A percentile compares a stretch with the other conserved stretches of the same genome.
These are phyloP conservation scores for Gnomoniopsis sp. DNA, from an alignment of 2,329 filamentous ascomycete species.

Conservation along the genomic window DNA sequence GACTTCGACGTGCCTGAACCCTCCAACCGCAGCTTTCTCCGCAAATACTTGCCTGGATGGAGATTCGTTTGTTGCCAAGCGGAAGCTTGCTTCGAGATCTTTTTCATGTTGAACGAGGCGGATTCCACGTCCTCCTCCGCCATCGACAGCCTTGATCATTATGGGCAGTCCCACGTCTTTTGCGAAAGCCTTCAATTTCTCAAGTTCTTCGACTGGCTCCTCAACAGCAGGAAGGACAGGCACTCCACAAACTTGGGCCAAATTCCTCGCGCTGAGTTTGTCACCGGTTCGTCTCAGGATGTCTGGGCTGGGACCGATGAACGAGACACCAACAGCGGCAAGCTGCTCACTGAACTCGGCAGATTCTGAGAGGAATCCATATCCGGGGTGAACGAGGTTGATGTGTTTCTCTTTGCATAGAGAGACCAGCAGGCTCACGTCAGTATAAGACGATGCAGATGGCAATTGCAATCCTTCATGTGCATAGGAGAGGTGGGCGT, in stretches of 20 bases:
- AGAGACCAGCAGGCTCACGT: conserved; percentile 4
- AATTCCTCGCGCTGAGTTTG: conserved; percentile 12
- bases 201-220: background rate
- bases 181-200: background rate
- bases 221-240: conserved; percentile 1
- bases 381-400: conserved; percentile 10
- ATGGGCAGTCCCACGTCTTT: conserved; percentile 2
- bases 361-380: conserved; percentile 12
- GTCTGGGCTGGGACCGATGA: conserved; percentile 6
- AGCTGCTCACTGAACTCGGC: conserved; percentile 8
- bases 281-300: conserved; percentile 7
- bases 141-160: conserved; percentile 58
- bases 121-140: conserved; percentile 59
- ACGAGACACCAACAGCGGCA: background rate
- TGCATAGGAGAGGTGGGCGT: conserved; percentile 50
- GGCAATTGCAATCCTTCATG: conserved; percentile 46
- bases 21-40: background rate
- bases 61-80: conserved; percentile 53
- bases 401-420: conserved; percentile 8
- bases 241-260: conserved; percentile 2
- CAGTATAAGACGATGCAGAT: conserved; percentile 28
- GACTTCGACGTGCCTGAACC: conserved; percentile 57
- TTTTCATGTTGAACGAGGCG: conserved; percentile 43
- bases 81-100: conserved; percentile 42
- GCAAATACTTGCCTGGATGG: conserved; percentile 41